These are phyloP conservation scores for Eucalyptus cladocalyx DNA, from an alignment of 345 rosid species.

Conservation along the genomic window DNA sequence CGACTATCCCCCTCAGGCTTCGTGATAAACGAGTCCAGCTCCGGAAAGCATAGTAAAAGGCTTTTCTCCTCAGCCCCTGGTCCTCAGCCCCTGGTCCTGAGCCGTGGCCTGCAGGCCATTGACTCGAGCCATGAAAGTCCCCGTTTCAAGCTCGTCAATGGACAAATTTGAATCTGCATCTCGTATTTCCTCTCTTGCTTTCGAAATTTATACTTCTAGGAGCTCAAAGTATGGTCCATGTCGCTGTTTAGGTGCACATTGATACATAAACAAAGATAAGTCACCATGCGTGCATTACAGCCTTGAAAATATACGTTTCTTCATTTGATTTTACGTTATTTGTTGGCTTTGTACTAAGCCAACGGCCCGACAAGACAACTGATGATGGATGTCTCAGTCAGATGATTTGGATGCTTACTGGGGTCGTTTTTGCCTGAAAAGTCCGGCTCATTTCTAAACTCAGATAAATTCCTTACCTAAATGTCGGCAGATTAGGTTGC, in stretches of 20 bases:
- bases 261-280: background rate
- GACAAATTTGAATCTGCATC: background rate
- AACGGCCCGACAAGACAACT: background rate
- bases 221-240: background rate
- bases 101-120: conserved; percentile 7
- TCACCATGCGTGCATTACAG: background rate
- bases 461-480: background rate
- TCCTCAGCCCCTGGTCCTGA: conserved; percentile 5
- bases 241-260: background rate
- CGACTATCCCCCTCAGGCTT: background rate
- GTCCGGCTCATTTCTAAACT: background rate
- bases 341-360: background rate
- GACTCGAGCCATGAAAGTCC: background rate
- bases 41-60: conserved; percentile 17
- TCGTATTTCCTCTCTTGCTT: background rate
- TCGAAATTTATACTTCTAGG: background rate
- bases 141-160: conserved; percentile 1
- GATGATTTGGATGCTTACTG: background rate
- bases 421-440: background rate
- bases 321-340: background rate
- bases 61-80: conserved; percentile 1
- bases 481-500: background rate
- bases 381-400: background rate
- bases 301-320: background rate
- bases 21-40: background rate